Evolutionary conservation across 345 rosid species (phyloP).

Genomic region (Orychophragmus violaceus): DNA sequence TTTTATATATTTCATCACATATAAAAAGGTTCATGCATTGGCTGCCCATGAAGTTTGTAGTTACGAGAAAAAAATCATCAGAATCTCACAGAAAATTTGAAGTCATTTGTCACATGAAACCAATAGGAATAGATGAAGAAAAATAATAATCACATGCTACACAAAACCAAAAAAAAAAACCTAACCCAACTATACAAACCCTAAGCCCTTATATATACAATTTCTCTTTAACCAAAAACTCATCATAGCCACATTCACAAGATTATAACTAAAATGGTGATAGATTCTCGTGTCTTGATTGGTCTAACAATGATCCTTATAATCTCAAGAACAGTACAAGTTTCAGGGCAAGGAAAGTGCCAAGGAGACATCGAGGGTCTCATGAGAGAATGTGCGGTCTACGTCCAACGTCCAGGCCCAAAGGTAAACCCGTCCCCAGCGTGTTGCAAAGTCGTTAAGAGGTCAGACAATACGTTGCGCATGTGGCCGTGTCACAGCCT

Average conservation of each 20-base stretch:
- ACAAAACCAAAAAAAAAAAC: not conserved
- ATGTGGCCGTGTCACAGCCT: slow-evolving; percentile 19
- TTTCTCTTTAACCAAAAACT: not conserved
- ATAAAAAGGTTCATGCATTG: slow-evolving; percentile 25
- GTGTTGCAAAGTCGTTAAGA: slow-evolving; percentile 26
- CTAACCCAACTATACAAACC: slow-evolving; percentile 16
- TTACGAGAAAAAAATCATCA: slow-evolving; percentile 23
- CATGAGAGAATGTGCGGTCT: slow-evolving; percentile 32
- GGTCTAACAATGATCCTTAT: slow-evolving; percentile 19
- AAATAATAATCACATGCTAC: slow-evolving; percentile 9
- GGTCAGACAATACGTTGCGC: slow-evolving; percentile 27
- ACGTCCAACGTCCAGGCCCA: slow-evolving; percentile 31
- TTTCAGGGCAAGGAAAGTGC: slow-evolving; percentile 23
- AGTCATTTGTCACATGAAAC: slow-evolving; percentile 24
- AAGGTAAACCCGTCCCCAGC: slow-evolving; percentile 27
- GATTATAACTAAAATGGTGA: slow-evolving; percentile 4
- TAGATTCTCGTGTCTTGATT: not conserved
- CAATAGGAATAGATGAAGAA: not conserved
- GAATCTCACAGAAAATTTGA: not conserved
- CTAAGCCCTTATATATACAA: not conserved
- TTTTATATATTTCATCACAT: not conserved
- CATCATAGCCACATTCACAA: not conserved
- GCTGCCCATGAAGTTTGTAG: slow-evolving; percentile 17
- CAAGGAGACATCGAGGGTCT: slow-evolving; percentile 33
- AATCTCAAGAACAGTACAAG: slow-evolving; percentile 11